phyloP scores from a whole-genome alignment of 2,329 filamentous ascomycete species.

The Penicillium digitatum region DNA sequence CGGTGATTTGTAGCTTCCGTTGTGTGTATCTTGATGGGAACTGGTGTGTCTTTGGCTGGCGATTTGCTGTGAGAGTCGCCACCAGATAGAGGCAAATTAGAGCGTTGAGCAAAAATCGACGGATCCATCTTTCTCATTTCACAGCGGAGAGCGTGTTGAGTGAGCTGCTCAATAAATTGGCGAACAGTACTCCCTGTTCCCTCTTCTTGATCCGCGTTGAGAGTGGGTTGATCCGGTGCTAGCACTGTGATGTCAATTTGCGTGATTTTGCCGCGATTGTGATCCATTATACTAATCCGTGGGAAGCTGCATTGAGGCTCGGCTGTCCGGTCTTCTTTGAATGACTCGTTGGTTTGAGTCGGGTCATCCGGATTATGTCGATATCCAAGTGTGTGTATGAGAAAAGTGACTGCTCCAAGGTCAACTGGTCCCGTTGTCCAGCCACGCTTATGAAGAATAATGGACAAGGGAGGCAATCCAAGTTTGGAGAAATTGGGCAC shows the following conservation, averaged over 20 bases:
- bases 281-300: constrained; percentile 29
- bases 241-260: constrained; percentile 40
- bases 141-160: constrained; percentile 15
- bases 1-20: constrained; percentile 45
- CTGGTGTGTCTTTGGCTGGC: not conserved
- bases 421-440: constrained; percentile 49
- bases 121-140: constrained; percentile 15
- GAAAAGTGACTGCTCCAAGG: constrained; percentile 50
- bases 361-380: not conserved
- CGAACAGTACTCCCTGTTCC: constrained; percentile 16
- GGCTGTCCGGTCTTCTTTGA: not conserved
- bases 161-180: constrained; percentile 25
- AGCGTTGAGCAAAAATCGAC: constrained; percentile 12
- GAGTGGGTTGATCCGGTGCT: constrained; percentile 29
- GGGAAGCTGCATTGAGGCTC: constrained; percentile 25
- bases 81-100: not conserved
- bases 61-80: not conserved
- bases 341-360: not conserved
- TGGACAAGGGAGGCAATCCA: constrained; percentile 47
- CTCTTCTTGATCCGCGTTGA: not conserved
- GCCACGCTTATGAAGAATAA: constrained; percentile 48
- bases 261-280: constrained; percentile 31
- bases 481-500: constrained; percentile 51
- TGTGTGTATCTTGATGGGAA: constrained; percentile 28
- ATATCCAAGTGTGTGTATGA: constrained; percentile 42